Evolutionary conservation across 176 grass and related monocot genomes (phyloP), one percentile per base, ranked within the genome.

Genomic region (Saccharum officinarum): DNA sequence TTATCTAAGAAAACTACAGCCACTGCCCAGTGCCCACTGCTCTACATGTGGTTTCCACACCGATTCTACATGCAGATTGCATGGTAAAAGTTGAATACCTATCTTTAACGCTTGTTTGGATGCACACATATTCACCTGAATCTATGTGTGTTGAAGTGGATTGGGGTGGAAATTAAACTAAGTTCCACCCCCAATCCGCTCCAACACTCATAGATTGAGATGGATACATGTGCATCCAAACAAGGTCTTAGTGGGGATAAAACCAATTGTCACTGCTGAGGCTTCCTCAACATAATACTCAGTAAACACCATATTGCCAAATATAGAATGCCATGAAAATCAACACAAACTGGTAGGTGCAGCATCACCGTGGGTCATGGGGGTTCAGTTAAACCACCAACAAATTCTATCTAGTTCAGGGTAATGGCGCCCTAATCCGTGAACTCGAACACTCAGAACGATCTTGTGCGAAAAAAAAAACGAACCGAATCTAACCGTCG

Each of bases 321-420:
- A 81, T 70, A 80, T 42, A 82, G 20, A 20, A 70, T 26, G 68
- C 15, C 47, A 22, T 50, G 82, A 75, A 75, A 67, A 60, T 40
- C 68, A 74, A 18, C 37, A 77, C 23, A 15, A 83, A 78, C 69
- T 38, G 63, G 33, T 54, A 41, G 45, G 1, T 4, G 15, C 39
- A 31, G n/a, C 40, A 46, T 66, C 41, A 20, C 3, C 40, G 25
- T 31, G 61, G 16, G 8, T 4, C 40, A 67, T 46, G 61, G 3
- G 7, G 17, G 18, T 67, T 80, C 62, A 46, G 16, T 67, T 67
- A 67, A 67, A 33, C 77, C 23, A 42, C 10, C 17, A 28, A 57
- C 30, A 65, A 65, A 6, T 11, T 65, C 14, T 31, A 33, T 47
- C 44, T 49, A 80, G 41, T 46, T 67, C 12, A 8, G 16, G 3